phyloP scores from a whole-genome alignment of 768 basidiomycete genomes.

The Tricholoma sp. region DNA sequence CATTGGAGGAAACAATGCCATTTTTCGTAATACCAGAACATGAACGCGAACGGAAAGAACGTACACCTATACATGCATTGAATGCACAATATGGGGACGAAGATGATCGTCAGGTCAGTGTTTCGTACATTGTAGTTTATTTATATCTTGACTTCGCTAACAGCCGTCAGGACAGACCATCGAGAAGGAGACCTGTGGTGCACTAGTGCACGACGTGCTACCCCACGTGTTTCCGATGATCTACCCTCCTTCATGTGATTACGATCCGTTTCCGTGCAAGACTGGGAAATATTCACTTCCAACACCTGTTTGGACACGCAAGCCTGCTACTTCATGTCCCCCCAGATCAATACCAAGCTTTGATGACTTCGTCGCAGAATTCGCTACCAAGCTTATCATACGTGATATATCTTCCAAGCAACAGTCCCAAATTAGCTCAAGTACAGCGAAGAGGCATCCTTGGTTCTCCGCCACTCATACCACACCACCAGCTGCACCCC shows the following conservation, averaged over 20 bases:
- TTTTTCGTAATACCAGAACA: constrained; percentile 17
- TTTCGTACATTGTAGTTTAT: not conserved
- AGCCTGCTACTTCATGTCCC: constrained; percentile 12
- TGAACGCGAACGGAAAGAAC: constrained; percentile 4
- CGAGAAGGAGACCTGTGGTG: no score
- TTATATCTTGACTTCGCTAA: no score
- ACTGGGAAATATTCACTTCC: constrained; percentile 18
- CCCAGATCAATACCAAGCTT: no score
- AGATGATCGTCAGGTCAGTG: not conserved
- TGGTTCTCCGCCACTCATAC: constrained; percentile 7
- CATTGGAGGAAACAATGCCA: constrained; percentile 20
- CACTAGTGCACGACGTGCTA: no score
- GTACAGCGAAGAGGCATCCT: not conserved
- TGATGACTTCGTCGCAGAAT: constrained; percentile 4
- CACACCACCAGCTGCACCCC: constrained; percentile 4
- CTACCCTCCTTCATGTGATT: constrained; percentile 8
- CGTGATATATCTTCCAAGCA: not conserved
- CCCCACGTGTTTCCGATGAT: constrained; percentile 23
- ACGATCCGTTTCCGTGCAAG: constrained; percentile 11
- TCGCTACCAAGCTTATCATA: constrained; percentile 9
- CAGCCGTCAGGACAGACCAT: no score
- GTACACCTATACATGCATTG: constrained; percentile 1
- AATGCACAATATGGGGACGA: constrained; percentile 5
- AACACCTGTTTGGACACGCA: constrained; percentile 26
- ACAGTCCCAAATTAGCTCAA: not conserved